Conservation (phyloP, 371 early-diverging fungal genomes). For the Umbelopsis sp. region DNA sequence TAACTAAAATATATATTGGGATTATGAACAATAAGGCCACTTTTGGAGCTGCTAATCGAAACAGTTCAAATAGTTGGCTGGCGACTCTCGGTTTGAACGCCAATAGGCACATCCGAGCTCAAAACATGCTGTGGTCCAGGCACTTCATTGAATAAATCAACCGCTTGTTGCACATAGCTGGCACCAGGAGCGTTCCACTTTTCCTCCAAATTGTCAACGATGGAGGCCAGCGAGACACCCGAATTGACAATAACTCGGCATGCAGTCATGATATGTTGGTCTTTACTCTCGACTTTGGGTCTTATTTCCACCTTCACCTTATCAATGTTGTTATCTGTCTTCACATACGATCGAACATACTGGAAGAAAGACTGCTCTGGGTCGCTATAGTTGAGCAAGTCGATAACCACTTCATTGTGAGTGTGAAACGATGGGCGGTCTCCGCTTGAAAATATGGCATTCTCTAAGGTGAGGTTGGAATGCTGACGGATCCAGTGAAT, state of each 20-base stretch:
- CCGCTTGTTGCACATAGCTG: conserved; percentile 36
- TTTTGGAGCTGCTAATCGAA: neutral
- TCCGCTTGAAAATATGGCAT: conserved; percentile 29
- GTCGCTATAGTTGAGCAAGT: conserved; percentile 35
- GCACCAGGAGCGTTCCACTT: conserved; percentile 44
- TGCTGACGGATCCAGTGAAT: conserved; percentile 46
- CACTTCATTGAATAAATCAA: conserved; percentile 36
- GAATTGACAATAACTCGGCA: conserved; percentile 37
- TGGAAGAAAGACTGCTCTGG: conserved; percentile 40
- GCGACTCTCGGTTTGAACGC: neutral
- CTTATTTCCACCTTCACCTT: conserved; percentile 47
- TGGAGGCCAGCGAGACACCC: conserved; percentile 36
- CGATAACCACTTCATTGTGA: conserved; percentile 47
- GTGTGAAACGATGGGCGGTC: conserved; percentile 29
- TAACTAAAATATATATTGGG: neutral
- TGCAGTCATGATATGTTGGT: conserved; percentile 34
- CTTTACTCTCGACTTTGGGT: conserved; percentile 45
- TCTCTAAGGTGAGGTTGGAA: conserved; percentile 34
- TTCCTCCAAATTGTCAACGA: conserved; percentile 38
- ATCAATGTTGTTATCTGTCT: conserved; percentile 40
- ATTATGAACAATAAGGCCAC: conserved; percentile 4
- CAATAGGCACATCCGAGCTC: conserved; percentile 39
- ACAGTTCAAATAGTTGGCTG: neutral
- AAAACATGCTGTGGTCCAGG: conserved; percentile 44
- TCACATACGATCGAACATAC: conserved; percentile 40